Evolutionary conservation across 106 monocot genomes (phyloP).

Genomic region (Allium fistulosum): DNA sequence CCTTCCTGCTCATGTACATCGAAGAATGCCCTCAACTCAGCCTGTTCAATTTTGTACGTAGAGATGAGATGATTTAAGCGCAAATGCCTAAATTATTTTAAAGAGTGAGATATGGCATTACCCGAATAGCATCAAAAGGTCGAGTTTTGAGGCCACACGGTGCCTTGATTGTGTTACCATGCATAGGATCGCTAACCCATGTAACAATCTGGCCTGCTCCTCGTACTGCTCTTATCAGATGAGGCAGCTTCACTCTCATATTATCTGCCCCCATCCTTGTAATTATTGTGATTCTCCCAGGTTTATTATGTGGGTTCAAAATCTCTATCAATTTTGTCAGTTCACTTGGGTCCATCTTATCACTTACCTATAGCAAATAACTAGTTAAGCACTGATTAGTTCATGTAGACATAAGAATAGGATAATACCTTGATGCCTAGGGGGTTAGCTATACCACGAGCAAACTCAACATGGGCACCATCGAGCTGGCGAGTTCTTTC

Average conservation of each 20-base stretch:
- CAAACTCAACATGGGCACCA: constrained; percentile 86
- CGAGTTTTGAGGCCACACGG: constrained; percentile 89
- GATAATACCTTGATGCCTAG: constrained; percentile 59
- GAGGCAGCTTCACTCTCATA: constrained; percentile 83
- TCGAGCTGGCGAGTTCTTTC: constrained; percentile 88
- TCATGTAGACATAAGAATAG: too few species aligned
- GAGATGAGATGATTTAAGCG: too few species aligned
- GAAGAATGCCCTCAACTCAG: constrained; percentile 20
- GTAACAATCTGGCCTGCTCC: constrained; percentile 57
- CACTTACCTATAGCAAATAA: constrained; percentile 38
- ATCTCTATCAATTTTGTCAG: constrained; percentile 66
- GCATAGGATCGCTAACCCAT: constrained; percentile 86
- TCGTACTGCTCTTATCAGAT: constrained; percentile 77
- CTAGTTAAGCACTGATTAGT: neutral
- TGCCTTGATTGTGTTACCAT: constrained; percentile 88
- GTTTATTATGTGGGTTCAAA: constrained; percentile 56
- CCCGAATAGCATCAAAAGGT: constrained; percentile 70
- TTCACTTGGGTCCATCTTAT: constrained; percentile 63
- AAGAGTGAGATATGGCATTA: constrained; percentile 4
- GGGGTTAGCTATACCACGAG: constrained; percentile 78
- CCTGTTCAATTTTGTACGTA: neutral
- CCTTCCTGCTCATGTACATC: constrained; percentile 20
- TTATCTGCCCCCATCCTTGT: constrained; percentile 82
- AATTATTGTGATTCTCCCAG: constrained; percentile 70
- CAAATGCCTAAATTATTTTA: neutral